A percentile compares a stretch with the other conserved stretches of the same genome.
phyloP scores from a whole-genome alignment of 495 filamentous ascomycete genomes.

The Eremomyces bilateralis region DNA sequence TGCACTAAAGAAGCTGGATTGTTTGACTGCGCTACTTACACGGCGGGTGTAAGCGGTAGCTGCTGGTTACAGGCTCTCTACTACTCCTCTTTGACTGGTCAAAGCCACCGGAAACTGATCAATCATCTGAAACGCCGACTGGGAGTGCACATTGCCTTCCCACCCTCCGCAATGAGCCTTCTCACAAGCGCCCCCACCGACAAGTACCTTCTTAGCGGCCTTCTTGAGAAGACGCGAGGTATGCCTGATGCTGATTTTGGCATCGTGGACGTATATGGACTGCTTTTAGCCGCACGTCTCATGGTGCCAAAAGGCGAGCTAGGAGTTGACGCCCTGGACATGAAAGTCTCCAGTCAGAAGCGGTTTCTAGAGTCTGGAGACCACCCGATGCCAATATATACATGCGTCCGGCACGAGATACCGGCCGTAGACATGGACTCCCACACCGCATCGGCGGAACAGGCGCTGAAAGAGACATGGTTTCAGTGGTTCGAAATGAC shows the following conservation, averaged over 20 bases:
- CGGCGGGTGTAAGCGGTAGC: slow-evolving; percentile 80
- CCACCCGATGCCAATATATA: slow-evolving; percentile 82
- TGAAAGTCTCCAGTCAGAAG: slow-evolving; percentile 74
- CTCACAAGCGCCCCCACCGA: slow-evolving; percentile 71
- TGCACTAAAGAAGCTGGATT: slow-evolving; percentile 65
- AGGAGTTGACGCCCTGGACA: slow-evolving; percentile 46
- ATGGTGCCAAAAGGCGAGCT: slow-evolving; percentile 73
- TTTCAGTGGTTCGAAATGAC: slow-evolving; percentile 98
- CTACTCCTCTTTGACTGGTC: slow-evolving; percentile 54
- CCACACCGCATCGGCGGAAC: slow-evolving; percentile 27
- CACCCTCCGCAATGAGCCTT: slow-evolving; percentile 54
- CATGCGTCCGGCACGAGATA: slow-evolving; percentile 90
- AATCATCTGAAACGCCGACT: slow-evolving; percentile 71
- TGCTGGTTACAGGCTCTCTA: slow-evolving; percentile 89
- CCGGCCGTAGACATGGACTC: slow-evolving; percentile 27
- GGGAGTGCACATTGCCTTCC: slow-evolving; percentile 76
- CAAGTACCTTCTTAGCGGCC: slow-evolving; percentile 68
- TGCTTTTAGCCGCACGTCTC: slow-evolving; percentile 62
- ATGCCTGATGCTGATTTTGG: slow-evolving; percentile 65
- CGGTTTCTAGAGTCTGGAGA: slow-evolving; percentile 49
- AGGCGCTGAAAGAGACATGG: slow-evolving; percentile 58
- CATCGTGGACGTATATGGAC: slow-evolving; percentile 77
- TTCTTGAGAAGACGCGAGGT: slow-evolving; percentile 76
- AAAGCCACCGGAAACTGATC: slow-evolving; percentile 42
- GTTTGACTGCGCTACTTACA: slow-evolving; percentile 86